A percentile compares a stretch with the other conserved stretches of the same genome.
Conservation (phyloP, 2,329 filamentous ascomycete species). For the Apiospora hydei region DNA sequence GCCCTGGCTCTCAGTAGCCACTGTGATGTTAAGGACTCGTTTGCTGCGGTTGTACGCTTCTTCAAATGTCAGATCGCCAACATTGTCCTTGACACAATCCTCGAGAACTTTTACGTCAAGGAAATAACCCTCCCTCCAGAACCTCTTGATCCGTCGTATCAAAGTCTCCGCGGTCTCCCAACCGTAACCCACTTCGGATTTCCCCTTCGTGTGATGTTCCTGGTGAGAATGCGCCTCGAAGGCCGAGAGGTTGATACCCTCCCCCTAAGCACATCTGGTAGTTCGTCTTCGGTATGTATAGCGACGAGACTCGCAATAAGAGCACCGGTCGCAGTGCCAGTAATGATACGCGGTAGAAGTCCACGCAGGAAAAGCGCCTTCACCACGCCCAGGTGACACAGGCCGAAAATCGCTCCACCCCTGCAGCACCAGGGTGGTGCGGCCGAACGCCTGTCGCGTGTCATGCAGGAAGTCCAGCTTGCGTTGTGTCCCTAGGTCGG, state of each 20-base stretch:
- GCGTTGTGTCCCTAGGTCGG: conserved; percentile 61
- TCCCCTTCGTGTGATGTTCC: conserved; percentile 38
- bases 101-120: conserved; percentile 84
- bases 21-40: conserved; percentile 88
- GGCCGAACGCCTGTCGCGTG: conserved; percentile 85
- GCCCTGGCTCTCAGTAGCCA: conserved; percentile 76
- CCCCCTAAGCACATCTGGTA: conserved; percentile 77
- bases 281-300: conserved; percentile 85
- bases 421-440: conserved; percentile 85
- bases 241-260: conserved; percentile 82
- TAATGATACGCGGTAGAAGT: conserved; percentile 86
- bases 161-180: conserved; percentile 71
- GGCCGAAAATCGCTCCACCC: conserved; percentile 91
- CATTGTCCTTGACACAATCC: conserved; percentile 82
- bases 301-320: conserved; percentile 88
- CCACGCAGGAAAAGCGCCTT: conserved; percentile 84
- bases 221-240: conserved; percentile 62
- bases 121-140: conserved; percentile 80
- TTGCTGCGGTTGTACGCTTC: conserved; percentile 89
- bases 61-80: conserved; percentile 90
- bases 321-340: conserved; percentile 88
- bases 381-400: conserved; percentile 90
- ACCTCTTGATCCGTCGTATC: conserved; percentile 70
- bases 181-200: conserved; percentile 50
- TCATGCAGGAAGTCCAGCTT: conserved; percentile 89